Base-by-base conservation (phyloP, 257 asterid species). In the Buddleja alternifolia region DNA sequence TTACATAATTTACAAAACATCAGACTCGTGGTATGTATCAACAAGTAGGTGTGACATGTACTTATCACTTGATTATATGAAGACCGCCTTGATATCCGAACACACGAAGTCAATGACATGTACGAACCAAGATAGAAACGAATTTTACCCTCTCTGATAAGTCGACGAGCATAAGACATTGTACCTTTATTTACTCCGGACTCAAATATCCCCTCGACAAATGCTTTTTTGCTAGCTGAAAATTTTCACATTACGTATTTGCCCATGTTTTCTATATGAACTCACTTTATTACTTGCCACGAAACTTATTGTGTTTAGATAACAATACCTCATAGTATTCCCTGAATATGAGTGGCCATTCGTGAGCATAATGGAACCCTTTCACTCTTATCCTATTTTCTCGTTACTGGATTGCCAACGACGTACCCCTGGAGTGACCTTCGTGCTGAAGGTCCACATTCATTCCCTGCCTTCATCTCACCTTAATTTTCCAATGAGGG, bases 301-400 rank as follows among this genome's bases (percentile, higher is more conserved):
- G n/a, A n/a, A n/a, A n/a, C n/a, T n/a, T n/a, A n/a, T n/a, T n/a
- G n/a, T n/a, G n/a, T n/a, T n/a, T n/a, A n/a, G 24, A 7, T 6
- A 29, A 14, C 29, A 29, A 0, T 47, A 86, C 90, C 90, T 78
- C 67, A 63, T 45, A 82, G 45, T 75, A 60, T 48, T 78, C 66
- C 48, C 82, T 83, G 0, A 88, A 81, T 23, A 85, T 36, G 51
- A 88, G 81, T 8, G 75, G 85, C 85, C 85, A 34, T 15, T 77
- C 59, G 65, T 87, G 82, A 54, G 87, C 85, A 75, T 64, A 85
- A n/a, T 23, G 82, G 82, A 54, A 85, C 24, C 60, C 12, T 39
- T 17, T 58, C 81, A 56, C 80, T 84, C 0, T 0, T 0, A 58
- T 84, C 89, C 57, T 11, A n/a, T 37, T 7, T 17, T 9, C 0